phyloP scores from a whole-genome alignment of 805 yeast species.

The Groenewaldozyma salmanticensis region DNA sequence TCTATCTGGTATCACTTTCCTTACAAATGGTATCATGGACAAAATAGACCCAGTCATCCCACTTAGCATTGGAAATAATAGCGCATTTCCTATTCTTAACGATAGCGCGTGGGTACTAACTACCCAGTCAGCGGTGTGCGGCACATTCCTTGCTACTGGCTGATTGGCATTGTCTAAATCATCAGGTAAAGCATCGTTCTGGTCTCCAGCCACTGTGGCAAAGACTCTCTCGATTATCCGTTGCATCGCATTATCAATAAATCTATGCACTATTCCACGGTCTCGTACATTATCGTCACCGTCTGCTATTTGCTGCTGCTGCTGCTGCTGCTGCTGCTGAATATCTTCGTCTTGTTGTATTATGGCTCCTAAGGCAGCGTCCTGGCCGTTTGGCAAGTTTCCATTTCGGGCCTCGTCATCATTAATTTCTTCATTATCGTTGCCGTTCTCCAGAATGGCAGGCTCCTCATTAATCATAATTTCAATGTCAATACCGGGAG shows the following conservation, averaged over 20 bases:
- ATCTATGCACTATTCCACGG: too few species aligned
- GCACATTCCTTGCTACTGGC: not conserved
- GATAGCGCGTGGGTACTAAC: slow-evolving; percentile 9
- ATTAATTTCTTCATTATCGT: slow-evolving; percentile 2
- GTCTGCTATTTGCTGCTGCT: too few species aligned
- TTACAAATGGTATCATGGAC: slow-evolving; percentile 9
- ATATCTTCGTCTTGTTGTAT: too few species aligned
- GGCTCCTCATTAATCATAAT: slow-evolving; percentile 4
- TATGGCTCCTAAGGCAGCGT: too few species aligned
- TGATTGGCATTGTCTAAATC: not conserved
- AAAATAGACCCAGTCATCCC: slow-evolving; percentile 14
- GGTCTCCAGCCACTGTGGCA: not conserved
- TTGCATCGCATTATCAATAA: too few species aligned
- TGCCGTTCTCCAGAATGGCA: slow-evolving; percentile 4
- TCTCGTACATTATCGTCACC: too few species aligned
- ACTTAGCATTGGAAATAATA: slow-evolving; percentile 14
- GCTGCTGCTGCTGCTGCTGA: too few species aligned
- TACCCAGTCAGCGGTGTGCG: slow-evolving; percentile 15
- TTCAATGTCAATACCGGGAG: slow-evolving; percentile 2
- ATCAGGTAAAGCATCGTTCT: not conserved
- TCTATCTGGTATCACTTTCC: slow-evolving; percentile 12
- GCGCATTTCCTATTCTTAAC: slow-evolving; percentile 12
- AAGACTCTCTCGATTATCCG: not conserved
- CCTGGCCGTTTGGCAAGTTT: not conserved
- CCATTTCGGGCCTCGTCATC: not conserved